These are phyloP conservation scores for Alternaria sp. DNA, from an alignment of 2,329 filamentous ascomycete genomes.

Conservation along the genomic window DNA sequence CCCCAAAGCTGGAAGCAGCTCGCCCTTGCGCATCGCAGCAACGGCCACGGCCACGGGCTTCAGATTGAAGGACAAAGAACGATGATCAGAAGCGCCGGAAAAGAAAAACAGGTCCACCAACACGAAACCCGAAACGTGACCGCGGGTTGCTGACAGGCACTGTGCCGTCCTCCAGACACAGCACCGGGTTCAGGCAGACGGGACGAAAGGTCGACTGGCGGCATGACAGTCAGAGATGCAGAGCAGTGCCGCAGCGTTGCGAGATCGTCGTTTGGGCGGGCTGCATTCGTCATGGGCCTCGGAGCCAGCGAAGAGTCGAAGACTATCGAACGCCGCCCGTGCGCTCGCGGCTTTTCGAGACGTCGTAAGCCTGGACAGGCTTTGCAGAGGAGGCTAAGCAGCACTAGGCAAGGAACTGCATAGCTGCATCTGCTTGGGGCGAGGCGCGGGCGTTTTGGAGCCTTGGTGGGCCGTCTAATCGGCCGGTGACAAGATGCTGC, in stretches of 20 bases:
- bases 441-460: slow-evolving; percentile 33
- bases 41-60: slow-evolving; percentile 4
- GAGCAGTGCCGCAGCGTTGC: slow-evolving; percentile 37
- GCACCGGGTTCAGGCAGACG: slow-evolving; percentile 34
- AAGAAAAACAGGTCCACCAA: slow-evolving; percentile 29
- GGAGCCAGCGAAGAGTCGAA: slow-evolving; percentile 34
- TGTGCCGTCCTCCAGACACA: slow-evolving; percentile 26
- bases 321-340: slow-evolving; percentile 44
- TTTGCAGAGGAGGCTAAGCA: slow-evolving; percentile 16
- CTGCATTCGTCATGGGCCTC: slow-evolving; percentile 43
- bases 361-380: slow-evolving; percentile 41
- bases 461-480: slow-evolving; percentile 7
- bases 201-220: slow-evolving; percentile 26
- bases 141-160: slow-evolving; percentile 23
- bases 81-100: slow-evolving; percentile 22
- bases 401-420: slow-evolving; percentile 26
- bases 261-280: slow-evolving; percentile 38
- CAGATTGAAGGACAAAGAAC: slow-evolving; percentile 23
- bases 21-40: slow-evolving; percentile 24
- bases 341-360: slow-evolving; percentile 34
- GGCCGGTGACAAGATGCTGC: slow-evolving; percentile 16
- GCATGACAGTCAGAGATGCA: slow-evolving; percentile 41
- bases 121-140: slow-evolving; percentile 45
- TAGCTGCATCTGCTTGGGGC: slow-evolving; percentile 31
- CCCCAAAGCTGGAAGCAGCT: slow-evolving; percentile 34